phyloP scores from a whole-genome alignment of 2,329 filamentous ascomycete genomes.

The Stagonosporopsis chrysanthemi region DNA sequence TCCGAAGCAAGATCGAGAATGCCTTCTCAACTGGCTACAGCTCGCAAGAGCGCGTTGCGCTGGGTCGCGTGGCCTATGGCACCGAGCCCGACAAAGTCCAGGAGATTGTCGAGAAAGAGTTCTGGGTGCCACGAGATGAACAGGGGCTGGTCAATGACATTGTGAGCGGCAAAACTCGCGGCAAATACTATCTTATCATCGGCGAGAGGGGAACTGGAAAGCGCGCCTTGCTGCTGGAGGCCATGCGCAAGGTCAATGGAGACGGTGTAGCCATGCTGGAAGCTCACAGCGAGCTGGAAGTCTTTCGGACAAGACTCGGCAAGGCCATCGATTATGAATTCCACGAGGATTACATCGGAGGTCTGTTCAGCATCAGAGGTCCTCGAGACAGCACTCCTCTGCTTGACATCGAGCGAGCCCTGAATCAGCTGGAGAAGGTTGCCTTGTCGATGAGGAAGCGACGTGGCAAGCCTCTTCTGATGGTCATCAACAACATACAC shows the following conservation, averaged over 20 bases:
- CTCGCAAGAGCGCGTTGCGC: constrained; percentile 43
- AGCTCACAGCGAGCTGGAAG: constrained; percentile 91
- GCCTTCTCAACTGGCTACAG: constrained; percentile 45
- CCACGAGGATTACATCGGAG: constrained; percentile 96
- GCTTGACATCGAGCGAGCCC: constrained; percentile 91
- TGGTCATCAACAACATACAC: constrained; percentile 95
- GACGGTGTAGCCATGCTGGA: constrained; percentile 94
- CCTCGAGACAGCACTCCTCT: constrained; percentile 90
- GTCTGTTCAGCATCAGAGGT: constrained; percentile 90
- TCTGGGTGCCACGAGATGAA: constrained; percentile 85
- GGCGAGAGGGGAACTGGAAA: constrained; percentile 97
- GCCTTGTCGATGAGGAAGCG: constrained; percentile 73
- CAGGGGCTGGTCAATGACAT: constrained; percentile 83
- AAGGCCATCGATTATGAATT: constrained; percentile 96
- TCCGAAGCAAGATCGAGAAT: constrained; percentile 45
- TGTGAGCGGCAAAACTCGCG: constrained; percentile 72
- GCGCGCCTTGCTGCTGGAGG: constrained; percentile 90
- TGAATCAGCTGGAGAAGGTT: constrained; percentile 98
- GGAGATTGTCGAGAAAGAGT: constrained; percentile 57
- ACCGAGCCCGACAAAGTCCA: constrained; percentile 35
- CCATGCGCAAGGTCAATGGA: constrained; percentile 89
- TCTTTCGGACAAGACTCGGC: constrained; percentile 89
- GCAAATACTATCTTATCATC: constrained; percentile 89
- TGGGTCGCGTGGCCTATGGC: constrained; percentile 42
- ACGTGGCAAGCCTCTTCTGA: constrained; percentile 73